Base-by-base conservation (phyloP, 1,284 basidiomycete species). In the Chalciporus piperatoides region DNA sequence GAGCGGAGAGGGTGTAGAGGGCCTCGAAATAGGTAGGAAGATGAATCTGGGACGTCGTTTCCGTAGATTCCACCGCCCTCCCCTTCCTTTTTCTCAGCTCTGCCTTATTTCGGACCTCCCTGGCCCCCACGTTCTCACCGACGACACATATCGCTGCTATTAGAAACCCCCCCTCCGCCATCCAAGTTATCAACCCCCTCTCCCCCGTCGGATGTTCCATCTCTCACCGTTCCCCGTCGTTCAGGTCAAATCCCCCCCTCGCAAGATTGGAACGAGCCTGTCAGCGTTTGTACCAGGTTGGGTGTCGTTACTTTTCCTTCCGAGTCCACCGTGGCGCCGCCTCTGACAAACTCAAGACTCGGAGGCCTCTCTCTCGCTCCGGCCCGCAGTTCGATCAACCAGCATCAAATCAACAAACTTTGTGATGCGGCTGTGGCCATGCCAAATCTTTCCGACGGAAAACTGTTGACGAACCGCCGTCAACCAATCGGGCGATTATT, bases 81-180 rank as follows among this genome's bases (percentile, higher is more conserved):
- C 11, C 17, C 32, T 6, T 40, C 25, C 5, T 40, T 27, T 41
- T 56, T 56, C 53, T 40, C 54, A 44, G 19, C 39, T 11, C 35
- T 24, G 17, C 32, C 41, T 28, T 21, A 27, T 57, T 58, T 54
- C 38, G 54, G 54, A 28, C 30, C 15, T 25, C 41, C 12, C 21
- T 21, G 0, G 8, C 14, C 17, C 23, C 23, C 28, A 17, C 27
- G n/a, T 56, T 56, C 52, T 47, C 54, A 23, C 21, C 21, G 3
- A 23, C 33, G 30, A 32, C 33, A 33, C 30, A 6, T 14, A 15
- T 35, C 33, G 33, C 33, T 35, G 9, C 6, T 17, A 35, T 17
- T 35, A 35, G 33, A 35, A 35, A 15, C 33, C n/a, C 30, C 12
- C 14, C 30, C 12, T 28, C 28, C 11, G 2, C 28, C 30, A 14